Percentiles rank a stretch among this genome's conserved stretches.
These are phyloP conservation scores for Anthracocystis walkeri DNA, from an alignment of 1,284 basidiomycete species.

Conservation along the genomic window DNA sequence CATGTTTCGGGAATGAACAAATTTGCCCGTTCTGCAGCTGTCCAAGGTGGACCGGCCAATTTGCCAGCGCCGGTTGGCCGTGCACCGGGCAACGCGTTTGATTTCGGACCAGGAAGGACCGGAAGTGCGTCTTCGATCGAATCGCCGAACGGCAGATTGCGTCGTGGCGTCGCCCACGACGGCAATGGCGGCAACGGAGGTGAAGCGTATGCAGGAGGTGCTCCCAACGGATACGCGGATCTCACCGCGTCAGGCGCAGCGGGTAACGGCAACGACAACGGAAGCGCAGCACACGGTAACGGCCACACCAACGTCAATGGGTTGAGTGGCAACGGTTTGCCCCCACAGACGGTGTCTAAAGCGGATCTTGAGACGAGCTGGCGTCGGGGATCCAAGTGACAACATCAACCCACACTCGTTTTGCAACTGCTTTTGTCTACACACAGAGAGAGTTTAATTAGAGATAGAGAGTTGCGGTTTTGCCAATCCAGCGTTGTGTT, in stretches of 20 bases:
- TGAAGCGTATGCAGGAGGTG: not conserved
- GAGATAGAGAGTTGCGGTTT: too few species aligned
- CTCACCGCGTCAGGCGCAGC: conserved; percentile 2
- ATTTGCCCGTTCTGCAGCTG: conserved; percentile 11
- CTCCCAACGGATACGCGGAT: conserved; percentile 14
- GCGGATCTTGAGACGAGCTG: conserved; percentile 48
- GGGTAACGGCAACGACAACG: not conserved
- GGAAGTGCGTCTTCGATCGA: conserved; percentile 33
- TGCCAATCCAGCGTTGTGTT: not conserved
- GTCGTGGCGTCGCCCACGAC: conserved; percentile 12
- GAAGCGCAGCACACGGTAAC: conserved; percentile 3
- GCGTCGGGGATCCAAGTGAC: conserved; percentile 40
- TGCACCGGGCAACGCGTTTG: conserved; percentile 44
- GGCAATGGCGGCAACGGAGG: conserved; percentile 14
- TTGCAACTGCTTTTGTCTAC: too few species aligned
- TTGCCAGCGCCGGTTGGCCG: conserved; percentile 35
- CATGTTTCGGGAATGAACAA: conserved; percentile 22
- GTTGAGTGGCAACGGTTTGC: not conserved
- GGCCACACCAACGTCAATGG: conserved; percentile 14
- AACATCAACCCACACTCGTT: not conserved
- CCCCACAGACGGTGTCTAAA: conserved; percentile 17
- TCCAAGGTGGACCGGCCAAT: conserved; percentile 9
- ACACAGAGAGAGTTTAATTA: too few species aligned
- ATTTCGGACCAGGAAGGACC: conserved; percentile 42
- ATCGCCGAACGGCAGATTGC: conserved; percentile 16